phyloP scores from a whole-genome alignment of 169 alveolate species.

The Plasmodium blacklocki region DNA sequence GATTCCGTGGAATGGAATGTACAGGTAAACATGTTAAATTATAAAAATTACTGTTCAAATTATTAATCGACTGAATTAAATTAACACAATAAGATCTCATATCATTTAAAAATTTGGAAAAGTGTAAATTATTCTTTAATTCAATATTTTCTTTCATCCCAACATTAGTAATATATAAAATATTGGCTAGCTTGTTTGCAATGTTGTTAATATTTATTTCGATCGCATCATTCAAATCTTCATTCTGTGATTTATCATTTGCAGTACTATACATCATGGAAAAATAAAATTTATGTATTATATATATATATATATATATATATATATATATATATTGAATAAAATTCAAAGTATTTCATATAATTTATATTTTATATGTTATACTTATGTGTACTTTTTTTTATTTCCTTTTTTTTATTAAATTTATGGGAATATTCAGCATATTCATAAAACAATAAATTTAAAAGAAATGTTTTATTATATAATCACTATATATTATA shows the following conservation, averaged over 20 bases:
- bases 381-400: too few relatives aligned
- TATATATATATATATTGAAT: too few relatives aligned
- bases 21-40: constrained; percentile 63
- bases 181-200: constrained; percentile 69
- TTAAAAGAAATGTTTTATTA: too few relatives aligned
- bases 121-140: constrained; percentile 23
- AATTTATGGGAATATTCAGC: too few relatives aligned
- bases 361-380: too few relatives aligned
- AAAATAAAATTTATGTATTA: too few relatives aligned
- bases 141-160: constrained; percentile 65
- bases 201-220: constrained; percentile 42
- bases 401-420: too few relatives aligned
- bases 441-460: too few relatives aligned
- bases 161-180: constrained; percentile 46
- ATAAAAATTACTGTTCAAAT: constrained; percentile 32
- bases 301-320: too few relatives aligned
- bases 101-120: constrained; percentile 65
- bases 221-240: constrained; percentile 10
- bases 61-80: constrained; percentile 51
- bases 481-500: too few relatives aligned
- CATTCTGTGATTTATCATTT: constrained; percentile 19
- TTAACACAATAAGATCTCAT: constrained; percentile 75
- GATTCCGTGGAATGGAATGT: constrained; percentile 61
- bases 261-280: too few relatives aligned
- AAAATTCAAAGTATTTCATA: too few relatives aligned